These are phyloP conservation scores for Fusarium chaquense DNA, from an alignment of 2,329 filamentous ascomycete species.

Conservation along the genomic window DNA sequence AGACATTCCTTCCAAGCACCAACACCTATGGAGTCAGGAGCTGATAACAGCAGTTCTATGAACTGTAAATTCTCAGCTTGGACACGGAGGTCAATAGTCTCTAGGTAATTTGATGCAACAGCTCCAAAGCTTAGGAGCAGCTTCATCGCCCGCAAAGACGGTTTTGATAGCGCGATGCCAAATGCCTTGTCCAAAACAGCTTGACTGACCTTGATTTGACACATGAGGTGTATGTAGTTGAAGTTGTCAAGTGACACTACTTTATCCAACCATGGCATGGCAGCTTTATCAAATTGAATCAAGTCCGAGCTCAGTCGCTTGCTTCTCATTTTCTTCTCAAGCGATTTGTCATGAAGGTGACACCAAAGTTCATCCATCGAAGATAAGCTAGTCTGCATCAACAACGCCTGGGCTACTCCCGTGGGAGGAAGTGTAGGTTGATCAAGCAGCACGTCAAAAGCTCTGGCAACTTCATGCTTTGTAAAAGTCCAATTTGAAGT, in stretches of 20 bases:
- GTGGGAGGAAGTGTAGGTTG: slow-evolving; percentile 2
- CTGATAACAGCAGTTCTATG: slow-evolving; percentile 2
- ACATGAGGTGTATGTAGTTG: slow-evolving; percentile 25
- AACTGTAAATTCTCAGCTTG: background rate
- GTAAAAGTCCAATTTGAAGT: slow-evolving; percentile 21
- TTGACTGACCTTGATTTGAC: slow-evolving; percentile 13
- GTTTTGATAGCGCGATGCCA: slow-evolving; percentile 10
- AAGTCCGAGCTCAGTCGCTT: background rate
- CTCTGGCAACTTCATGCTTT: slow-evolving; percentile 24
- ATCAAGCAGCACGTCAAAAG: slow-evolving; percentile 9
- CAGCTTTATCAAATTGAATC: background rate
- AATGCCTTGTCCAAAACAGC: slow-evolving; percentile 6
- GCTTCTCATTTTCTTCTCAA: slow-evolving; percentile 34
- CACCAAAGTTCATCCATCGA: slow-evolving; percentile 29
- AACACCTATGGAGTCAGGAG: background rate
- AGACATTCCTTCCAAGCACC: slow-evolving; percentile 7
- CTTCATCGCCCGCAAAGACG: background rate
- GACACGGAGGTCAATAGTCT: background rate
- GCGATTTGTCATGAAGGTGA: slow-evolving; percentile 6
- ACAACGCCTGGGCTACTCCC: slow-evolving; percentile 22
- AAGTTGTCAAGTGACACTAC: background rate
- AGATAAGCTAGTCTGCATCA: background rate
- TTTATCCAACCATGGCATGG: slow-evolving; percentile 17
- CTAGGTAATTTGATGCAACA: background rate
- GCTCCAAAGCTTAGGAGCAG: slow-evolving; percentile 27